Conservation (phyloP, 1,139 yeast species). For the Candida smagusa region DNA sequence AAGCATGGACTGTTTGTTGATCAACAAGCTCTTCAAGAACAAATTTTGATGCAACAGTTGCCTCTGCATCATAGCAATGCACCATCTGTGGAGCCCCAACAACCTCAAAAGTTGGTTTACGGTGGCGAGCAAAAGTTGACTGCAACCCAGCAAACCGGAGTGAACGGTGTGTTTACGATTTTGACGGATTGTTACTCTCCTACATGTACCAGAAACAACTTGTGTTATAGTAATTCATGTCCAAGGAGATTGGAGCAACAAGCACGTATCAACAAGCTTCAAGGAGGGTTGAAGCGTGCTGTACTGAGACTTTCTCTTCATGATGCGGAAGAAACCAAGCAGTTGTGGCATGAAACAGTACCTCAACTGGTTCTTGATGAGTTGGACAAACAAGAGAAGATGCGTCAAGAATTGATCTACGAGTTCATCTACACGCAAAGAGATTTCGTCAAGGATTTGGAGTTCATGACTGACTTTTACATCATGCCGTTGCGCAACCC, state of each 20-base stretch:
- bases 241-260: slow-evolving; percentile 96
- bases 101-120: slow-evolving; percentile 3
- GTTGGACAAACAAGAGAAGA: slow-evolving; percentile 80
- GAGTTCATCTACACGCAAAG: slow-evolving; percentile 93
- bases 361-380: slow-evolving; percentile 75
- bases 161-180: slow-evolving; percentile 90
- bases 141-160: slow-evolving; percentile 31
- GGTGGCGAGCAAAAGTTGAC: slow-evolving; percentile 3
- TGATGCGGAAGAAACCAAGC: slow-evolving; percentile 78
- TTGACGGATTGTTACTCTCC: slow-evolving; percentile 95
- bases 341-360: slow-evolving; percentile 93
- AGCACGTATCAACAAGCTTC: slow-evolving; percentile 84
- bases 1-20: slow-evolving; percentile 33
- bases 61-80: slow-evolving; percentile 10
- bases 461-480: slow-evolving; percentile 90
- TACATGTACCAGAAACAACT: slow-evolving; percentile 82
- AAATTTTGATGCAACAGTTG: slow-evolving; percentile 12
- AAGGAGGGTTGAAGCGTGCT: slow-evolving; percentile 81
- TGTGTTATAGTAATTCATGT: slow-evolving; percentile 96
- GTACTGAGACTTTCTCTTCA: slow-evolving; percentile 76
- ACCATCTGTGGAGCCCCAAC: not conserved
- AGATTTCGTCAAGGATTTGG: slow-evolving; percentile 91
- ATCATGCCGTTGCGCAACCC: slow-evolving; percentile 83
- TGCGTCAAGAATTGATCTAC: slow-evolving; percentile 92
- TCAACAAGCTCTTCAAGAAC: slow-evolving; percentile 12